These are phyloP conservation scores for Fallopia convolvulus DNA, from an alignment of 148 eudicot genomes.

Conservation along the genomic window DNA sequence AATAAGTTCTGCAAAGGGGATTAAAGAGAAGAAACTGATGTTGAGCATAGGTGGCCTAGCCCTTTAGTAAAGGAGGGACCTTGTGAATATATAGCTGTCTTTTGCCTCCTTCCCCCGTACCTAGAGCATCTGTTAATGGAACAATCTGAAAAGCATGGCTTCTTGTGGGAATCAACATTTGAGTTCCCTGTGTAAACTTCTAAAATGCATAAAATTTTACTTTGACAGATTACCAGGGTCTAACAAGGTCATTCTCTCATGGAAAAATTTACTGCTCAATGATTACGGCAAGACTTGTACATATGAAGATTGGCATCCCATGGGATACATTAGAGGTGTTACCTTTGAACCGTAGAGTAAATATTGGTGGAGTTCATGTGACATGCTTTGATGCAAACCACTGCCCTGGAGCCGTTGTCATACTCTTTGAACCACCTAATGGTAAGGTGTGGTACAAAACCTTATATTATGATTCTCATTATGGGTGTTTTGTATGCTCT, in stretches of 20 bases:
- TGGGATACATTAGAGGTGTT: constrained; percentile 70
- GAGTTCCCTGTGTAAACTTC: background rate
- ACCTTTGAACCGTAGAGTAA: constrained; percentile 65
- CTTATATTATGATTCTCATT: background rate
- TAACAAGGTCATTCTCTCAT: constrained; percentile 75
- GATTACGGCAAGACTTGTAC: constrained; percentile 81
- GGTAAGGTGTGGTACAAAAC: constrained; percentile 59
- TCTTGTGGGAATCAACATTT: background rate
- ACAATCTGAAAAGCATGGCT: background rate
- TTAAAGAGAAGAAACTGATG: background rate
- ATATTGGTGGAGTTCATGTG: constrained; percentile 63
- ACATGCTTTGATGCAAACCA: constrained; percentile 98
- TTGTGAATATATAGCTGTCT: background rate
- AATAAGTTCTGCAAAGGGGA: background rate
- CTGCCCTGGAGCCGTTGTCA: constrained; percentile 82
- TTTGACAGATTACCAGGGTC: constrained; percentile 81
- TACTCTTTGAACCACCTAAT: constrained; percentile 84
- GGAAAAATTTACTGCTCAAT: constrained; percentile 83
- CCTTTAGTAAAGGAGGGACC: background rate
- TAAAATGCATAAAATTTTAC: constrained; percentile 10
- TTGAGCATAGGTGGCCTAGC: background rate
- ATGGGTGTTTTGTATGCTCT: background rate
- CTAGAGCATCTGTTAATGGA: background rate
- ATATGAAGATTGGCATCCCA: constrained; percentile 74
- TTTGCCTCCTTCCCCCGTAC: background rate